Evolutionary conservation across 768 basidiomycete species (phyloP).

Genomic region (Boletellus sp.): DNA sequence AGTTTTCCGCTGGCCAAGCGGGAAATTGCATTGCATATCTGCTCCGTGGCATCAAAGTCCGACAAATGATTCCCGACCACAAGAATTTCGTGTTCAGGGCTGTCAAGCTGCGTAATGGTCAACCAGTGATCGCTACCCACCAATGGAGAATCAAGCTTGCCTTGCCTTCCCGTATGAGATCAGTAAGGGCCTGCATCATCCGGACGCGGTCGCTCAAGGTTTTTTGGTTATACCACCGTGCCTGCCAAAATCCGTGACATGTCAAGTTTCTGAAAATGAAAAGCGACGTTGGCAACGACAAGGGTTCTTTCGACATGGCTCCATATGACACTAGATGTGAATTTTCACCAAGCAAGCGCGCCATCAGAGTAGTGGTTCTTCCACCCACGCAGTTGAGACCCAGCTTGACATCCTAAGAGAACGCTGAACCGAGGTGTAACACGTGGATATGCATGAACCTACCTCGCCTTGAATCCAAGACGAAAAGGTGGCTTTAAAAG

Average conservation of each 20-base stretch:
- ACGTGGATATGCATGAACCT: conserved; percentile 1
- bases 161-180: conserved; percentile 53
- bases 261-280: conserved; percentile 86
- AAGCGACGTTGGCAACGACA: conserved; percentile 70
- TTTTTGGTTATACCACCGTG: conserved; percentile 58
- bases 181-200: conserved; percentile 49
- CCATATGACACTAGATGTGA: conserved; percentile 84
- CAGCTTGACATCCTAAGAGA: conserved; percentile 38
- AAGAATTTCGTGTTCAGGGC: conserved; percentile 68
- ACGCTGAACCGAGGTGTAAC: conserved; percentile 6
- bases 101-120: conserved; percentile 48
- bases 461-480: conserved; percentile 66
- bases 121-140: not conserved
- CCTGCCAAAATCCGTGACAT: conserved; percentile 77
- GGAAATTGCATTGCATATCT: conserved; percentile 33
- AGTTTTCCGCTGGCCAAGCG: conserved; percentile 35
- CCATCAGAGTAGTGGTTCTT: conserved; percentile 64
- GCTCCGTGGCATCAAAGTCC: conserved; percentile 36
- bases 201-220: conserved; percentile 45
- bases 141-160: conserved; percentile 29
- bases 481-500: conserved; percentile 50
- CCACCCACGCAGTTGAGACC: conserved; percentile 65
- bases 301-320: conserved; percentile 83
- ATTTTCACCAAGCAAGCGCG: conserved; percentile 58
- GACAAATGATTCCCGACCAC: conserved; percentile 39